Conservation (phyloP, 345 rosid genomes). For the Salix arbutifolia region DNA sequence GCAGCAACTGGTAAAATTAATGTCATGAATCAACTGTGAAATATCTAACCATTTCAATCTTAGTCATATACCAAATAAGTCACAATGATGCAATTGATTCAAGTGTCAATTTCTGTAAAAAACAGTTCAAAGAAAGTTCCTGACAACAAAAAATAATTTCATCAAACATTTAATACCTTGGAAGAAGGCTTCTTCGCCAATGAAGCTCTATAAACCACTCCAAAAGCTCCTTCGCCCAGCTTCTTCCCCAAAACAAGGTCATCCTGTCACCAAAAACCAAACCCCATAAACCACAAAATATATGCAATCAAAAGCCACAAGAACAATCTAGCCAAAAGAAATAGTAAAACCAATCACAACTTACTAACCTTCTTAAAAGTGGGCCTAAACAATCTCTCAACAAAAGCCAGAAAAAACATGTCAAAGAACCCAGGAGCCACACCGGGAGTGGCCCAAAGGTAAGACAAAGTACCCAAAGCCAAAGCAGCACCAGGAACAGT, state of each 20-base stretch:
- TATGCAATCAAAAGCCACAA: background rate
- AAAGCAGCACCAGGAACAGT: constrained; percentile 77
- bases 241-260: constrained; percentile 93
- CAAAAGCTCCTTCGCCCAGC: constrained; percentile 95
- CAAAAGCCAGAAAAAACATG: constrained; percentile 92
- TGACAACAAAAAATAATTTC: background rate
- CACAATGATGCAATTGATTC: background rate
- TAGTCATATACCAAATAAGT: background rate
- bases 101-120: background rate
- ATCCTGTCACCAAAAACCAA: constrained; percentile 52
- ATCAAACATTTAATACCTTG: constrained; percentile 44
- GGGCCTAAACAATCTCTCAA: constrained; percentile 75
- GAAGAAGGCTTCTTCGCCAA: constrained; percentile 59
- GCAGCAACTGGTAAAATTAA: background rate
- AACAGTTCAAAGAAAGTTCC: constrained; percentile 5
- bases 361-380: constrained; percentile 64
- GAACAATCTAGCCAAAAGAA: background rate
- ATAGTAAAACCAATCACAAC: background rate
- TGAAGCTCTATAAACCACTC: constrained; percentile 76
- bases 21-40: background rate
- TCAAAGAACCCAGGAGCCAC: constrained; percentile 98
- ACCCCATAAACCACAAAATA: background rate
- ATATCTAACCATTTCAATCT: background rate
- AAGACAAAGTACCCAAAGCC: constrained; percentile 76
- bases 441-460: constrained; percentile 98